Percentiles rank a stretch among this genome's conserved stretches.
Evolutionary conservation across 768 basidiomycete genomes (phyloP).

Genomic region (Podaxis sp.): DNA sequence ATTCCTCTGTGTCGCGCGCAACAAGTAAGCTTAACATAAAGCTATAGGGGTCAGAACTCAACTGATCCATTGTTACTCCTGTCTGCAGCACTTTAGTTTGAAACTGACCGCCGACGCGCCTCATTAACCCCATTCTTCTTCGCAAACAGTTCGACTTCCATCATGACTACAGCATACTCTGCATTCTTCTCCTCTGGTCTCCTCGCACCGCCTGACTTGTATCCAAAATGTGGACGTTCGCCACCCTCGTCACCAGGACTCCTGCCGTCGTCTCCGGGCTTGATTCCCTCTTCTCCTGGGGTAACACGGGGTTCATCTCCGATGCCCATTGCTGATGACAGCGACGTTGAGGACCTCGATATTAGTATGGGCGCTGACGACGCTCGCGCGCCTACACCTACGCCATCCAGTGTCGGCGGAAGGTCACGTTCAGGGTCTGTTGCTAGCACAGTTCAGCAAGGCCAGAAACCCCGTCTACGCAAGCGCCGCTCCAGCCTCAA

Average conservation of each 20-base stretch:
- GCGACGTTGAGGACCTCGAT: constrained; percentile 21
- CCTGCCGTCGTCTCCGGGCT: constrained; percentile 21
- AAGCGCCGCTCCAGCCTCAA: constrained; percentile 65
- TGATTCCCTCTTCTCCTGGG: constrained; percentile 5
- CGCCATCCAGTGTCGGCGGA: constrained; percentile 18
- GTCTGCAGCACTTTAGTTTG: neutral
- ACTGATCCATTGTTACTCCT: neutral
- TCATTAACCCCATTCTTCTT: neutral
- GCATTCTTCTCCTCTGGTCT: constrained; percentile 71
- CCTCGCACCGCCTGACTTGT: constrained; percentile 44
- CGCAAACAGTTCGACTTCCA: neutral
- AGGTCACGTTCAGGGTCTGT: constrained; percentile 18
- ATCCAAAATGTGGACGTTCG: constrained; percentile 15
- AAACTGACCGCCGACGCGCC: neutral
- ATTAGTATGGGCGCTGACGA: constrained; percentile 20
- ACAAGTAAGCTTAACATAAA: neutral
- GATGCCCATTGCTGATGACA: constrained; percentile 12
- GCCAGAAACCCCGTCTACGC: constrained; percentile 43
- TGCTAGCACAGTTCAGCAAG: constrained; percentile 17
- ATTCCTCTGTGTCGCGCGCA: neutral
- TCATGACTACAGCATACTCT: constrained; percentile 46
- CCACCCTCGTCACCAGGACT: constrained; percentile 22
- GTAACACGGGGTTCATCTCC: constrained; percentile 1
- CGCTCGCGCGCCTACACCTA: constrained; percentile 26
- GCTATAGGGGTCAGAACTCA: neutral